Evolutionary conservation across 2,329 filamentous ascomycete species (phyloP), one percentile per base, ranked within the genome.

Genomic region (Fusarium scirpi): DNA sequence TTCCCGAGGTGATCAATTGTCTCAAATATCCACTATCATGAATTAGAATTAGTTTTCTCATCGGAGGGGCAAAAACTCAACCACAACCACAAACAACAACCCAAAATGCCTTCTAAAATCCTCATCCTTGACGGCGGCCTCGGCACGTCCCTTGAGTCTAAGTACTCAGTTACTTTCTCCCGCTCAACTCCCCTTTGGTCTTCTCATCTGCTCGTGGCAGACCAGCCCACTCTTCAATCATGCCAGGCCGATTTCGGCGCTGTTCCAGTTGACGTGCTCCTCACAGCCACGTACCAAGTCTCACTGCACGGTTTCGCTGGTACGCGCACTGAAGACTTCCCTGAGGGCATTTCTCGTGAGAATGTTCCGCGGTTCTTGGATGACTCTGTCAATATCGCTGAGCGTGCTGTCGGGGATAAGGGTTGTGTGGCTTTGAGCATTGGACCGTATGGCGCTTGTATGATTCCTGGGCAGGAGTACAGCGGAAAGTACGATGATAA

Each of bases 261-360:
- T 10, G 85, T 87, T 3, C 89, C 88, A 38, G 86, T 87, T 58
- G 88, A 92, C 74, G 82, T 92, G 29, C 78, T 92, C 22, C 83
- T 90, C 48, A 92, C 89, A 12, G 90, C 89, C 10, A 92, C 90
- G 1, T 92, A 92, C 76, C 90, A 92, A 75, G 81, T 87, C 2
- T 90, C 87, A 0, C 76, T 84, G 10, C 80, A 86, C 13, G 89
- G 86, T 0, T 91, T 92, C 69, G 76, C 78, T 5, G 80, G 79
- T 40, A 90, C 88, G 2, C 81, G 65, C 57, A 84, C 81, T 2
- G 20, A 77, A 0, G 69, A 79, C 4, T 82, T 78, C 47, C 84
- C 85, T 0, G 24, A 79, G 6, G 87, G 86, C 4, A 81, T 89
- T 27, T 64, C 76, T 5, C 71, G 75, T 6, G 63, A 72, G 8